Base-by-base conservation (phyloP, 2,329 filamentous ascomycete genomes). In the Clarireedia monteithiana region DNA sequence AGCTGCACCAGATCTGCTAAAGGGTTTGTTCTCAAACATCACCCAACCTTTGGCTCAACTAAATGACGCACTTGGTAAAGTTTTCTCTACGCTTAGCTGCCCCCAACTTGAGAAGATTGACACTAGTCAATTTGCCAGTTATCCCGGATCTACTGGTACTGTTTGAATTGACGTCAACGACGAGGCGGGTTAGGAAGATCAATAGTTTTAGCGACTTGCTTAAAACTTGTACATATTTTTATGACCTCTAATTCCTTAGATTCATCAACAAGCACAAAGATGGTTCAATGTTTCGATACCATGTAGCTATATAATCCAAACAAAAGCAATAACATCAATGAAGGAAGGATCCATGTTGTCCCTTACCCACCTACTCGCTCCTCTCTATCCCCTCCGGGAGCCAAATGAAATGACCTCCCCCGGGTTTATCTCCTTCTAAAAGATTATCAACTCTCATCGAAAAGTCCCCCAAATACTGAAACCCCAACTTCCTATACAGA, bases 1-100 rank as follows among this genome's bases (percentile, higher is more conserved):
- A 3, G 70, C 62, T 5, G 66, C 72, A 1, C 76, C 76, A 2
- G 75, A 76, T 62, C 60, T 74, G 0, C 59, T 76, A 0, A 69
- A 67, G 5, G 67, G 68, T 1, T 48, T 77, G 6, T 71, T 75
- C 27, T 36, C 48, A 1, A 61, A 62, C 14, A 55, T 59, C 3
- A 66, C 70, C 4, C 55, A 73, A 23, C 56, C 67, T 53, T 60
- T 72, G 48, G 69, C 63, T n/a, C 59, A 67, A 45, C 27, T 60
- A 17, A 55, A 55, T 45, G 30, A 40, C 6, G 57, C 50, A 6
- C 23, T 56, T 12, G 6, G n/a, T 15, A 45, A 17, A 30, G 51
- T 20, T 0, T 23, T 59, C 15, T 6, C 20, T 6, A 34, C 14
- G 6, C 20, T 59, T 4, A 26, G n/a, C 26, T 59, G 59, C 20